Evolutionary conservation across 1,139 yeast species (phyloP), one percentile per base, ranked within the genome.

Genomic region (Taiozyma sp.): DNA sequence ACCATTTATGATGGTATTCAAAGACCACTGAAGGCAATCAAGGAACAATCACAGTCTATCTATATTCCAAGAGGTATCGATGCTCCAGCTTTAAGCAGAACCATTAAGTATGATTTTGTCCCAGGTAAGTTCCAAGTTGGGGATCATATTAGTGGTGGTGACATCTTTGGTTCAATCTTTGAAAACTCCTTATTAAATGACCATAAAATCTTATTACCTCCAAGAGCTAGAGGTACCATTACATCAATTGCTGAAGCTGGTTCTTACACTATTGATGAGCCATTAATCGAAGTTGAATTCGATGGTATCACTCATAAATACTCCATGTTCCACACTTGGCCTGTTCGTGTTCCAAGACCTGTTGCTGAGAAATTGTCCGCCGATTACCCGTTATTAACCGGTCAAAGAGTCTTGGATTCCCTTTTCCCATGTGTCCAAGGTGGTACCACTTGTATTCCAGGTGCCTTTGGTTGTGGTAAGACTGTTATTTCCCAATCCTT

Each of bases 361-460:
- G 98, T 91, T 48, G 87, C 97, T 50, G 95, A 89, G 69, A 90
- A 91, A 69, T 74, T 89, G 57, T 75, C 95, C 53, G 98, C 99
- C 46, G 93, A 91, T 71, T 81, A 86, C 70, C 99, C 99, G 52
- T 80, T 95, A 64, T 80, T 93, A 65, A 93, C 99, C 35, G 99
- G 99, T 64, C 99, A 93, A 77, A 88, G 99, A 79, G 99, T 93
- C 50, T 79, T 93, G 71, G 99, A 93, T 71, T 85, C 99, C 40
- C 80, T 93, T 60, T 95, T 93, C 81, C 99, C 99, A 49, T 88
- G 96, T 81, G 99, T 95, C 62, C 99, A 95, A 77, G 99, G 99
- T 76, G 99, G 99, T 77, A 93, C 99, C 48, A 93, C 99, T 43
- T 95, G 99, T 85, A 93, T 93, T 69, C 99, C 99, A 46, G 99